Conservation (phyloP, 2,329 filamentous ascomycete species). For the Hansfordia pulvinata region DNA sequence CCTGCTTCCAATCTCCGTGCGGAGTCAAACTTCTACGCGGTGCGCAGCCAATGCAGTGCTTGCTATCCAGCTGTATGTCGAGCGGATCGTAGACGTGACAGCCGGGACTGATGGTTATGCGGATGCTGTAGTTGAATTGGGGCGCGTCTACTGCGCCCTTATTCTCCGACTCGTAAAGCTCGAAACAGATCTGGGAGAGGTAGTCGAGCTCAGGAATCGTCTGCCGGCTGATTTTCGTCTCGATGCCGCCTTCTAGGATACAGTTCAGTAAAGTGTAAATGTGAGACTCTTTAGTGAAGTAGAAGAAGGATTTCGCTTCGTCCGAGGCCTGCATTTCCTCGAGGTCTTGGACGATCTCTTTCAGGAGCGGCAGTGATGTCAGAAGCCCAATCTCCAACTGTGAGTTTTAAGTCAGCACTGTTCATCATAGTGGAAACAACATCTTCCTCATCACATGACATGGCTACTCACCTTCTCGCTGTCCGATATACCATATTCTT, state of each 20-base stretch:
- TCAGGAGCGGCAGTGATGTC: slow-evolving; percentile 83
- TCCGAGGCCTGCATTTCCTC: slow-evolving; percentile 95
- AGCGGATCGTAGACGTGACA: slow-evolving; percentile 95
- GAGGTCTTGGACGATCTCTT: slow-evolving; percentile 92
- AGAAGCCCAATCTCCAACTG: slow-evolving; percentile 87
- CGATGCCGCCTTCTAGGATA: slow-evolving; percentile 90
- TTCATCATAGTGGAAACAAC: slow-evolving; percentile 1
- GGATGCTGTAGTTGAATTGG: slow-evolving; percentile 82
- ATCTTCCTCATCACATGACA: no score
- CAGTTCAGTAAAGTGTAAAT: slow-evolving; percentile 98
- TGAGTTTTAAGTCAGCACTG: slow-evolving; percentile 6
- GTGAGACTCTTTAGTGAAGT: slow-evolving; percentile 98
- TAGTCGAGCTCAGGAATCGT: slow-evolving; percentile 97
- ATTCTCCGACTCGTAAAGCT: slow-evolving; percentile 91
- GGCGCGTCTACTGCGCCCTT: slow-evolving; percentile 29
- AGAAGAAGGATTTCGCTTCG: slow-evolving; percentile 91
- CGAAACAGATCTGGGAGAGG: slow-evolving; percentile 93
- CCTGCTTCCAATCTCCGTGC: slow-evolving; percentile 89
- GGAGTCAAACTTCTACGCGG: slow-evolving; percentile 80
- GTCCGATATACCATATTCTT: slow-evolving; percentile 94
- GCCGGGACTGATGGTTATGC: slow-evolving; percentile 88
- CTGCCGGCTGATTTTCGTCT: slow-evolving; percentile 90
- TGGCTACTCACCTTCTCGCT: slow-evolving; percentile 54
- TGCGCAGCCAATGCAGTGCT: slow-evolving; percentile 90
- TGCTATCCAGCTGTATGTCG: slow-evolving; percentile 89